Base-by-base conservation (phyloP, 805 yeast species). In the Yarrowia deformans region DNA sequence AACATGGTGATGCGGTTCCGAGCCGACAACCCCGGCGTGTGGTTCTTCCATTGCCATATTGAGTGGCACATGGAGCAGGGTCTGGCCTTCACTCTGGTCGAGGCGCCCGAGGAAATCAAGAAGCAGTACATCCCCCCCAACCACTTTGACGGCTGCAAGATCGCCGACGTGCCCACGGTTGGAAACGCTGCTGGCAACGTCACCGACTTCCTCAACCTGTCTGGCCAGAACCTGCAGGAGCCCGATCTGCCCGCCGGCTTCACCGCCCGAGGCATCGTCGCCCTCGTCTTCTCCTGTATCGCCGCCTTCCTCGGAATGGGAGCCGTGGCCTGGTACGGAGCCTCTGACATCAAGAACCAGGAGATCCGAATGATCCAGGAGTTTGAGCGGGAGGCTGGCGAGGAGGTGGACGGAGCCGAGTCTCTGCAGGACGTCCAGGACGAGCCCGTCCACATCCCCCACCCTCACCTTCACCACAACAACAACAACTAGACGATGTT, bases 11-110 rank as follows among this genome's bases (percentile, higher is more conserved):
- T 94, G 72, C 86, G 98, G 77, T 94, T 93, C 84, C 86, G 85
- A 76, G 97, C 98, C 68, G 88, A 90, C 78, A 95, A 95, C 79
- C 99, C 98, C 40, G 99, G 99, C 82, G 93, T 93, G 54, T 94
- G 98, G 99, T 86, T 88, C 79, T 95, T 95, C 96, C 99, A 94
- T 82, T 94, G 99, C 81, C 99, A 94, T 79, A 90, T 95, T 76
- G 98, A 95, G 79, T 94, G 99, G 99, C 99, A 95, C 82, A 85
- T 94, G 83, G 85, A 88, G 76, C 98, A 95, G 83, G 99, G 99
- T 76, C 85, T 94, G 75, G 97, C 97, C 13, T 74, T 93, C 69
- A 82, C 84, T 12, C 81, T 95, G 54, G 81, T 94, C 68, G 99
- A 94, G 81, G 97, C 92, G 69, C 99, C 99, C 37, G 73, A 78